These are phyloP conservation scores for Cladosporium sp. DNA, from an alignment of 2,329 filamentous ascomycete genomes.

Conservation along the genomic window DNA sequence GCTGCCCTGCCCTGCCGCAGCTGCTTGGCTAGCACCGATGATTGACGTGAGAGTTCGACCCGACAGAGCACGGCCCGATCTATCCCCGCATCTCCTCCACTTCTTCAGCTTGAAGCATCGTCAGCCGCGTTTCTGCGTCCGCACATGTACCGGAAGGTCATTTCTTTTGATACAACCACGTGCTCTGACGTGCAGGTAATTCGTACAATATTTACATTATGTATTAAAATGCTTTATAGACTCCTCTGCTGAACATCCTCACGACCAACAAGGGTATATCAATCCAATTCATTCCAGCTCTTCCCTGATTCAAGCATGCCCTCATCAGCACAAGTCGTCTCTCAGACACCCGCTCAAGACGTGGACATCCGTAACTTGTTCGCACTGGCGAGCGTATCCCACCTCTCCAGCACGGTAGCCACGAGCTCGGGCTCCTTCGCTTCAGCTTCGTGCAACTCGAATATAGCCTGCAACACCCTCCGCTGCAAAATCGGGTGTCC, in stretches of 20 bases:
- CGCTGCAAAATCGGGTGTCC: constrained; percentile 6
- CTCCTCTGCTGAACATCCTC: too few species aligned
- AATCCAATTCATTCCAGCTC: too few species aligned
- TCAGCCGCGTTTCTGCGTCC: too few species aligned
- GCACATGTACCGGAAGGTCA: too few species aligned
- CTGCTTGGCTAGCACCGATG: constrained; percentile 5
- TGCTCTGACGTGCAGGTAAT: not conserved
- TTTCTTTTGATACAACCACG: not conserved
- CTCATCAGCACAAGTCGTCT: too few species aligned
- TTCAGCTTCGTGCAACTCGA: constrained; percentile 1
- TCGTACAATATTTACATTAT: not conserved
- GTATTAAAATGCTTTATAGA: too few species aligned
- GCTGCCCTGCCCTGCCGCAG: too few species aligned
- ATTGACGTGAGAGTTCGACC: not conserved
- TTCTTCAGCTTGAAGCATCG: not conserved
- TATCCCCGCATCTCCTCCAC: not conserved
- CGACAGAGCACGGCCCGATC: not conserved
- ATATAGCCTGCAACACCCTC: constrained; percentile 6
- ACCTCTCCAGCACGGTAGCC: not conserved
- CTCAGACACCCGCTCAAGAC: not conserved
- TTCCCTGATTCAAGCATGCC: too few species aligned
- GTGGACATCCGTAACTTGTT: not conserved
- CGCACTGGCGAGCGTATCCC: not conserved
- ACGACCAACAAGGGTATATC: too few species aligned
- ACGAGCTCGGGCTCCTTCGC: not conserved